Evolutionary conservation across 345 rosid species (phyloP).

Genomic region (Cardamine chenopodiifolia): DNA sequence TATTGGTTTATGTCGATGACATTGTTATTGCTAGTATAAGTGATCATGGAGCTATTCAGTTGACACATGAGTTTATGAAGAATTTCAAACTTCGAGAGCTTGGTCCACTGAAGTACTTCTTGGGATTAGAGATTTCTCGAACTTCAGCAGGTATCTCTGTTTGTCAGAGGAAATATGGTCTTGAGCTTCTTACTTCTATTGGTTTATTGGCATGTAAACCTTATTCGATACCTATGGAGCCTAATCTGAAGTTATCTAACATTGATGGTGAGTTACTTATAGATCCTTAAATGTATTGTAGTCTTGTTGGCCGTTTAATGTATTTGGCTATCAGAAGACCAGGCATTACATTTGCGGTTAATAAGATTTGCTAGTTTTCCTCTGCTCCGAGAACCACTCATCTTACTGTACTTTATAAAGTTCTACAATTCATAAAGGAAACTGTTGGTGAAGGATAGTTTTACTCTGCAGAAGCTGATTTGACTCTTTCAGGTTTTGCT

Average conservation of each 20-base stretch:
- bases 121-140: not conserved
- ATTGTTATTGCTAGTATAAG: not conserved
- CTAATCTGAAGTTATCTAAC: too few species aligned
- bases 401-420: not conserved
- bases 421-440: not conserved
- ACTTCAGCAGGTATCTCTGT: too few species aligned
- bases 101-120: not conserved
- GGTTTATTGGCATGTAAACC: too few species aligned
- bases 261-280: too few species aligned
- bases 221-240: too few species aligned
- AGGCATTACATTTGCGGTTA: not conserved
- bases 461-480: not conserved
- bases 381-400: not conserved
- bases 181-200: too few species aligned
- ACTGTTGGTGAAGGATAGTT: not conserved
- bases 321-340: not conserved
- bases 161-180: too few species aligned
- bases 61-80: fast-evolving
- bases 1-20: not conserved
- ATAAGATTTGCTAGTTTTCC: not conserved
- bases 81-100: not conserved
- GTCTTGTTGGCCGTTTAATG: not conserved
- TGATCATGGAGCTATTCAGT: not conserved
- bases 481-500: not conserved
- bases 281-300: too few species aligned